phyloP scores from a whole-genome alignment of 2,329 filamentous ascomycete species.

The Pseudogymnoascus sp. region DNA sequence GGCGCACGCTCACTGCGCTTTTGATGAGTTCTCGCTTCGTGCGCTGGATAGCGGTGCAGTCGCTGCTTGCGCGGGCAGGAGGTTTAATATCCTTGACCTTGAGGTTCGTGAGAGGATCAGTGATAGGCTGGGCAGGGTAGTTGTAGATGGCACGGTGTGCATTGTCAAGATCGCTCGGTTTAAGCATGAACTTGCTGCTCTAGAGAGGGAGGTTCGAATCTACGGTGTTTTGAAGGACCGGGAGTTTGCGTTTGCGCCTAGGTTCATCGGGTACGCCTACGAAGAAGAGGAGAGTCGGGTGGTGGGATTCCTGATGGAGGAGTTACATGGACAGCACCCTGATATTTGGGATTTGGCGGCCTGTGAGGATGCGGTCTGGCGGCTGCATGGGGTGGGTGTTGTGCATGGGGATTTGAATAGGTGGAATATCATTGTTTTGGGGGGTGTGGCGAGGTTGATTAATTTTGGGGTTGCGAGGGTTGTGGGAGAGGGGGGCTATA shows the following conservation, averaged over 20 bases:
- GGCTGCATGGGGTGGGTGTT: constrained; percentile 31
- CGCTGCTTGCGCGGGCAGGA: too few species aligned
- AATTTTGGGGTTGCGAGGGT: constrained; percentile 29
- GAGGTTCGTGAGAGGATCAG: too few species aligned
- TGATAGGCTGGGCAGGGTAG: too few species aligned
- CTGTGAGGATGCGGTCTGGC: too few species aligned
- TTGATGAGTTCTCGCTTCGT: too few species aligned
- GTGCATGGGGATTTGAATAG: constrained; percentile 33
- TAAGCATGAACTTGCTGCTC: neutral
- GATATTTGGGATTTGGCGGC: too few species aligned
- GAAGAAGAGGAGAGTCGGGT: neutral
- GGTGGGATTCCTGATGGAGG: neutral
- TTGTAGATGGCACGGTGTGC: too few species aligned
- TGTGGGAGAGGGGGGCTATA: too few species aligned
- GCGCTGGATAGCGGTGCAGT: too few species aligned
- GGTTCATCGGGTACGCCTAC: neutral
- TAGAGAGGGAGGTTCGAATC: neutral
- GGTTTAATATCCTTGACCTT: too few species aligned
- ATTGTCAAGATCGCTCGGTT: neutral
- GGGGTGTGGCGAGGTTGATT: constrained; percentile 25
- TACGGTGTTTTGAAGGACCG: neutral
- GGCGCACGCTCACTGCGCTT: too few species aligned
- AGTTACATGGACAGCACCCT: neutral
- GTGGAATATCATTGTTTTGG: constrained; percentile 31
- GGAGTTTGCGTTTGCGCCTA: neutral